phyloP scores from a whole-genome alignment of 306 rosid genomes.

The Begonia fuchsioides region DNA sequence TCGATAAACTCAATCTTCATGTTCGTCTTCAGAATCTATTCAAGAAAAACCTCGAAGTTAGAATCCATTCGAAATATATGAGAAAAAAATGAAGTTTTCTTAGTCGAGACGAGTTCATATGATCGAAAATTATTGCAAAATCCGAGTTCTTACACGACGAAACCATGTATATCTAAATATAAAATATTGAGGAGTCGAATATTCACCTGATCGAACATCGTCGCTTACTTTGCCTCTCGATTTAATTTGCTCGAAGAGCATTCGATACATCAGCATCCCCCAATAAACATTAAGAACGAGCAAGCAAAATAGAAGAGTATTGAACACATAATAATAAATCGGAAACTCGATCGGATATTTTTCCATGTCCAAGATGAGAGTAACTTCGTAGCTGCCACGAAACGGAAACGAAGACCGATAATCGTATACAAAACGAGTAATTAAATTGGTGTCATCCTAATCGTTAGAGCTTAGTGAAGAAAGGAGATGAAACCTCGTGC shows the following conservation, averaged over 20 bases:
- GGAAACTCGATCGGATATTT: slow-evolving; percentile 48
- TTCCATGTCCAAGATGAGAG: slow-evolving; percentile 38
- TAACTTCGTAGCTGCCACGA: slow-evolving; percentile 57
- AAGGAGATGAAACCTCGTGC: slow-evolving; percentile 50
- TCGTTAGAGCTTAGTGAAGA: too few relatives aligned
- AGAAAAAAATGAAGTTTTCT: too few relatives aligned
- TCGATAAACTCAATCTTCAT: slow-evolving; percentile 36
- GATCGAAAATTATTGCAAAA: too few relatives aligned
- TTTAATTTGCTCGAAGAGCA: slow-evolving; percentile 83
- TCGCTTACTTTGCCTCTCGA: slow-evolving; percentile 71
- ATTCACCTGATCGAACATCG: slow-evolving; percentile 93
- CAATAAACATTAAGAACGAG: slow-evolving; percentile 72
- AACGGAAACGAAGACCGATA: slow-evolving; percentile 6
- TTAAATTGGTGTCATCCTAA: too few relatives aligned
- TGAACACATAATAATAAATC: slow-evolving; percentile 67
- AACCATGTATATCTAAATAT: too few relatives aligned
- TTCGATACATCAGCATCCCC: slow-evolving; percentile 87
- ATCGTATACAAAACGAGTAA: too few relatives aligned
- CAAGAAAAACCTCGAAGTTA: not conserved
- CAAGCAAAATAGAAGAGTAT: slow-evolving; percentile 63
- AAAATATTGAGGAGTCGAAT: too few relatives aligned
- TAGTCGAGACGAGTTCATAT: too few relatives aligned
- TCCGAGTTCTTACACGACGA: too few relatives aligned
- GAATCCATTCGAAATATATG: not conserved
- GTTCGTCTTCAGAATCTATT: slow-evolving; percentile 88